Percentiles rank a stretch among this genome's conserved stretches.
These are phyloP conservation scores for Craterostigma plantagineum DNA, from an alignment of 257 asterid species.

Conservation along the genomic window DNA sequence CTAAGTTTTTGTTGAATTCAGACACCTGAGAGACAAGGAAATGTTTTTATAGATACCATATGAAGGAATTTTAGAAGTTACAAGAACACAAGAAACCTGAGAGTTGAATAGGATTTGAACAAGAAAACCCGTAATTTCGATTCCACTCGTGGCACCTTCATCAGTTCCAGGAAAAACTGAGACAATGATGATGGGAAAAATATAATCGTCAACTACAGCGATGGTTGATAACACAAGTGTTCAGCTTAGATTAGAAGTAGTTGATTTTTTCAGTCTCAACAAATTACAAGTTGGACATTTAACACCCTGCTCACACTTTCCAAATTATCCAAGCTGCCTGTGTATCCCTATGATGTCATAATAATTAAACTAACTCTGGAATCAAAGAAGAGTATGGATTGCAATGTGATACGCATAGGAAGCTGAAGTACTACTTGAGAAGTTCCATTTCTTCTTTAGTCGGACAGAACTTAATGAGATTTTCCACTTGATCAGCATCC, in stretches of 20 bases:
- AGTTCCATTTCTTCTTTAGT: conserved; percentile 94
- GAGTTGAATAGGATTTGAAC: conserved; percentile 80
- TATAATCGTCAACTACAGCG: background rate
- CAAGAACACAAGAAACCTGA: conserved; percentile 45
- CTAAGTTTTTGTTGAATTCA: conserved; percentile 67
- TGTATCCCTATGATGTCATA: conserved; percentile 34
- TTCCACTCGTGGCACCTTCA: conserved; percentile 98
- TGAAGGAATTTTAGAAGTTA: conserved; percentile 7
- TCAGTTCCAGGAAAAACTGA: conserved; percentile 91
- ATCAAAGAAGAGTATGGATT: conserved; percentile 10
- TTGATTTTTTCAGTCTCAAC: background rate
- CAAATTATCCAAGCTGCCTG: conserved; percentile 65
- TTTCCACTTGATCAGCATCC: conserved; percentile 98
- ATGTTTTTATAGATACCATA: conserved; percentile 11
- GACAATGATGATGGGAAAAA: conserved; percentile 11
- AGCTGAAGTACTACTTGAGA: conserved; percentile 39
- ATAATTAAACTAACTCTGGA: conserved; percentile 1
- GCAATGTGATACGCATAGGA: background rate
- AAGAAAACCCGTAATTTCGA: conserved; percentile 71
- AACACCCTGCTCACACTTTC: conserved; percentile 90
- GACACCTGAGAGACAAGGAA: conserved; percentile 35
- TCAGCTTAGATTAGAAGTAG: background rate
- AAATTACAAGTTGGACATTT: conserved; percentile 3
- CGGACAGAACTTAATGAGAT: conserved; percentile 90
- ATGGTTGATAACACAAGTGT: conserved; percentile 5